A percentile compares a stretch with the other conserved stretches of the same genome.
These are phyloP conservation scores for Exophiala aquamarina DNA, from an alignment of 2,329 filamentous ascomycete species.

Conservation along the genomic window DNA sequence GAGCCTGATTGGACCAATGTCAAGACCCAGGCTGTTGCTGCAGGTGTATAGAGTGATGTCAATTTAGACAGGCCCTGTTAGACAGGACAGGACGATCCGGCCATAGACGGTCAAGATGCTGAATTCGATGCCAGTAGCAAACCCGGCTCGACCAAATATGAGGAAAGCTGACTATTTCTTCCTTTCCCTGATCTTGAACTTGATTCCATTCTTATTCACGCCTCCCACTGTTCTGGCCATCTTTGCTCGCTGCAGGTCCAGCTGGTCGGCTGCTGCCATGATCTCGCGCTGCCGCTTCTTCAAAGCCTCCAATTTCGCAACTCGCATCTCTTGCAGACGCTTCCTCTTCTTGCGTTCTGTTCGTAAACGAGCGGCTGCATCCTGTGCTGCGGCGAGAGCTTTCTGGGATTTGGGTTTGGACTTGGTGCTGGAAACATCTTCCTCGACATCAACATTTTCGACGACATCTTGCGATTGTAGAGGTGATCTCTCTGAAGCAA, in stretches of 20 bases:
- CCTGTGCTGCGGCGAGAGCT: conserved; percentile 43
- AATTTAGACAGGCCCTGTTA: too few species aligned
- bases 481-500: conserved; percentile 16
- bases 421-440: conserved; percentile 12
- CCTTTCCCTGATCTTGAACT: conserved; percentile 64
- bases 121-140: too few species aligned
- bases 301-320: conserved; percentile 52
- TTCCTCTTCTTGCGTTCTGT: conserved; percentile 48
- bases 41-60: conserved; percentile 14
- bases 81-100: too few species aligned
- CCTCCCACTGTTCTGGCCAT: conserved; percentile 63
- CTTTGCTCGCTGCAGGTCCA: conserved; percentile 60
- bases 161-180: conserved; percentile 46
- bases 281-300: conserved; percentile 57
- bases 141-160: too few species aligned
- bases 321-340: conserved; percentile 48
- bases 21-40: conserved; percentile 5
- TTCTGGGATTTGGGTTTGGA: conserved; percentile 42
- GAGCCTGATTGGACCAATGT: conserved; percentile 22
- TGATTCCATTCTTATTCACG: conserved; percentile 62
- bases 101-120: too few species aligned
- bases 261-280: conserved; percentile 53
- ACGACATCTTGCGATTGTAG: neutral
- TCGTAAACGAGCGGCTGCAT: conserved; percentile 38
- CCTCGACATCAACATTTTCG: conserved; percentile 27